Evolutionary conservation across 768 basidiomycete species (phyloP).

Genomic region (Tricholoma sp.): DNA sequence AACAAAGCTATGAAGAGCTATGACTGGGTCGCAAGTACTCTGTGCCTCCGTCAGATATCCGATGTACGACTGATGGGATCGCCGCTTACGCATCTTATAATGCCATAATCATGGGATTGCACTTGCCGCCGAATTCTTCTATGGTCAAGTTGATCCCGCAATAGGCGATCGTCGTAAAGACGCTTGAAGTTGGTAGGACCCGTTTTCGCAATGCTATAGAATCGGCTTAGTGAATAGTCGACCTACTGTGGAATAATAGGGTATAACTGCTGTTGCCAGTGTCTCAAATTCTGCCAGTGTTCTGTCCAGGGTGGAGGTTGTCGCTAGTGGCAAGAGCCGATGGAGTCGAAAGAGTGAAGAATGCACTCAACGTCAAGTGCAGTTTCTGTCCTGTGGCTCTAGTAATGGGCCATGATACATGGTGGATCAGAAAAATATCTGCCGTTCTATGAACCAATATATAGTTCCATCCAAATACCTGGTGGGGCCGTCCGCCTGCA

Average conservation of each 20-base stretch:
- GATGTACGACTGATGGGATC: not conserved
- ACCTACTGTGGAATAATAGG: not conserved
- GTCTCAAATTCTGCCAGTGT: too few relatives aligned
- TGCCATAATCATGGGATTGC: not conserved
- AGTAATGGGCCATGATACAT: too few relatives aligned
- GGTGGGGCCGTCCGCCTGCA: too few relatives aligned
- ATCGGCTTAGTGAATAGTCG: not conserved
- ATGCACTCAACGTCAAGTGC: too few relatives aligned
- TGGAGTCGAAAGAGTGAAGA: too few relatives aligned
- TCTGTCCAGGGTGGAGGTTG: too few relatives aligned
- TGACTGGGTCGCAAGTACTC: not conserved
- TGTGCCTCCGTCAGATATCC: not conserved
- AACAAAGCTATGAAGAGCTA: not conserved
- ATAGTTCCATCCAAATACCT: too few relatives aligned
- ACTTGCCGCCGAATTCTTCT: not conserved
- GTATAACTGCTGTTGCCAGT: too few relatives aligned
- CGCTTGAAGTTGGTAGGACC: not conserved
- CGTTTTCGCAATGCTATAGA: not conserved
- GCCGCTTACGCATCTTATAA: not conserved
- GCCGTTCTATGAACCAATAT: too few relatives aligned
- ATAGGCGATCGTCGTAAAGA: not conserved
- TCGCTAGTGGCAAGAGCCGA: too few relatives aligned
- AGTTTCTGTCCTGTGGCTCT: too few relatives aligned
- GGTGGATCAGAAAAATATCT: too few relatives aligned
- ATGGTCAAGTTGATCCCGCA: not conserved